Conservation (phyloP, 306 rosid species). For the Cucumis sativus region Cucumber_9930_V3 NC_026657.2:40540501-40541000, state of each 20-base stretch:
- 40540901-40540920: too few species aligned
- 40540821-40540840: too few species aligned
- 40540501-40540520: not conserved
- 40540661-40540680: slow-evolving; percentile 83
- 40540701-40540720: not conserved
- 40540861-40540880: not conserved
- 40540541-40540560: not conserved
- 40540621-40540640: slow-evolving; percentile 74
- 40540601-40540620: slow-evolving; percentile 85
- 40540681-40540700: slow-evolving; percentile 55
- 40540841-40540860: too few species aligned
- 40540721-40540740: not conserved
- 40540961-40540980: too few species aligned
- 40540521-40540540: not conserved
- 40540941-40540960: too few species aligned
- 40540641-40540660: slow-evolving; percentile 63
- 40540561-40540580: slow-evolving; percentile 31
- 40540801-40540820: too few species aligned
- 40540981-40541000: too few species aligned
- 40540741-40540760: too few species aligned
- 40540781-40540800: too few species aligned
- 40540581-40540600: slow-evolving; percentile 92
- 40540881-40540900: not conserved
- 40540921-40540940: too few species aligned
- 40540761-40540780: too few species aligned